Evolutionary conservation across 2,329 filamentous ascomycete species (phyloP), one percentile per base, ranked within the genome.

Genomic region (Myriosclerotinia duriaeana): DNA sequence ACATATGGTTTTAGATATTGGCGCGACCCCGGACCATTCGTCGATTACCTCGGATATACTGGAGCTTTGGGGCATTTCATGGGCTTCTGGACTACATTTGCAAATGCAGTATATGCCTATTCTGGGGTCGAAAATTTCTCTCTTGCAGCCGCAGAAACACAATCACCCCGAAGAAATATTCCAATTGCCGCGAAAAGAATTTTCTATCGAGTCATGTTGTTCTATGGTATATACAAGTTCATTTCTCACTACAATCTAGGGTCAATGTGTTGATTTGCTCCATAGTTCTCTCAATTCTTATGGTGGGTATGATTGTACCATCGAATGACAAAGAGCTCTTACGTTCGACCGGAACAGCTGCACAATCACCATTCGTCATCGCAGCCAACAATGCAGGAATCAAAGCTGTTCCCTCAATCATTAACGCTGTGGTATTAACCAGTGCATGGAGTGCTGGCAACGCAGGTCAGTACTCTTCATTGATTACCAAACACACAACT

Each of bases 371-470:
- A 17, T 91, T 88, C 72, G 89, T 93, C 67, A 90, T 93, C 69
- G 90, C 89, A 36, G 87, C 89, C 48, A 81, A 84, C 9, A 83
- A 85, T 42, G 90, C 89, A 2, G 86, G 88, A 0, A 88, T 93
- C 66, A 81, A 80, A 7, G 87, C 83, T 6, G 84, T 93, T 7
- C 88, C 89, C 0, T 87, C 85, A 8, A 84, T 93, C 64, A 87
- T 94, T 77, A 94, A 94, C 75, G 90, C 89, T 42, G 82, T 93
- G 34, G 88, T 93, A 71, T 82, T 93, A 70, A 90, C 87, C 0
- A 89, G 88, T 0, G 89, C 88, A 0, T 88, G 86, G 78, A 91
- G 88, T 0, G 83, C 89, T 0, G 87, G 85, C 0, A 92, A 92
- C 71, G 85, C 89, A 71, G 64, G 64, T 60, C 11, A 15, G 40